phyloP scores from a whole-genome alignment of 2,329 filamentous ascomycete genomes.

The Monilinia laxa region DNA sequence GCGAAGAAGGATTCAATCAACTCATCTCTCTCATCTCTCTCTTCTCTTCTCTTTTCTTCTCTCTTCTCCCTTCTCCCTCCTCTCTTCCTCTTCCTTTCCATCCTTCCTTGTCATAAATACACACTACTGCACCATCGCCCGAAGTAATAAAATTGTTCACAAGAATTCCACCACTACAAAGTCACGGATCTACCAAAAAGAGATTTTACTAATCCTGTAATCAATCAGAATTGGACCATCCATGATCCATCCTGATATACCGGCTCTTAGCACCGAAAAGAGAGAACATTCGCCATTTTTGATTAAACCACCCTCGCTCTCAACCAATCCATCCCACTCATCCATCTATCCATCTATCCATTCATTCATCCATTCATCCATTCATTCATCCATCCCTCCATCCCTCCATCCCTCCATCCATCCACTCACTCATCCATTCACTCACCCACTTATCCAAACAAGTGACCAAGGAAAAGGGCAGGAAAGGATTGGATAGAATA shows the following conservation, averaged over 20 bases:
- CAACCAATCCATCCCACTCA: no score
- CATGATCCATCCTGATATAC: neutral
- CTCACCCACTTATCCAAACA: neutral
- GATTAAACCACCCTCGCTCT: neutral
- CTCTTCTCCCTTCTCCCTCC: neutral
- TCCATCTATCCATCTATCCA: neutral
- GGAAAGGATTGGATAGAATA: neutral
- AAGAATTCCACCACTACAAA: slow-evolving; percentile 12
- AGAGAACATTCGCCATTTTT: neutral
- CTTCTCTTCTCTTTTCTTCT: neutral
- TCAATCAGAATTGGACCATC: slow-evolving; percentile 1
- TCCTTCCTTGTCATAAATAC: neutral
- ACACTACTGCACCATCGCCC: slow-evolving; percentile 13
- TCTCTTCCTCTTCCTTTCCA: neutral
- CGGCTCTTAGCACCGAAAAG: slow-evolving; percentile 1
- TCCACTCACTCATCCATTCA: neutral
- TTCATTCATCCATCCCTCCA: neutral
- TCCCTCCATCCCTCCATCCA: neutral
- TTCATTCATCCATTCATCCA: neutral
- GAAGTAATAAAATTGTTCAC: slow-evolving; percentile 11
- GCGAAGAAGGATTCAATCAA: neutral
- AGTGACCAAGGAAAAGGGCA: neutral
- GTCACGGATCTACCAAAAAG: slow-evolving; percentile 12
- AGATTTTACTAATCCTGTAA: neutral
- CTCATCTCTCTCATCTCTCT: no score